Base-by-base conservation (phyloP, 192 early-diverging fungal genomes). In the Coemansia nantahalensis region DNA sequence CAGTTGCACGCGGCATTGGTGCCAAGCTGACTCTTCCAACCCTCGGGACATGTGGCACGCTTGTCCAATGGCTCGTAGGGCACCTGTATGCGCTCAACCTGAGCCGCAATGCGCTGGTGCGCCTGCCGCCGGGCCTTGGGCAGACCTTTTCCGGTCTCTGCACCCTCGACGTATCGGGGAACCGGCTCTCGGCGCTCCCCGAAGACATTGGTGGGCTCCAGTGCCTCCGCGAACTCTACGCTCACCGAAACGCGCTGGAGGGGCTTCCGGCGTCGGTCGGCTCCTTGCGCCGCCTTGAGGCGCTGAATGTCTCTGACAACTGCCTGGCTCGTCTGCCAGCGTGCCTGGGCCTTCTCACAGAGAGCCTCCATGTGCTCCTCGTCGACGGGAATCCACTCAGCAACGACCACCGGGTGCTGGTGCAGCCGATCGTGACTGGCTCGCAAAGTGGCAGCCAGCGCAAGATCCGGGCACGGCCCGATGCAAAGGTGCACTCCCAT, bases 351-450 rank as follows among this genome's bases (percentile, higher is more conserved):
- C 68, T 56, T 17, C 58, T 79, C 45, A 5, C 42, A 6, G 54
- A 54, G 21, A 38, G 23, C 10, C 62, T 79, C 46, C 68, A 65
- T 16, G 57, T 68, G 53, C 61, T 79, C 41, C 38, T 62, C 2
- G 66, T 74, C 42, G 64, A 69, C 13, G 77, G 70, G 3, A 79
- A 79, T 43, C 77, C 77, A 5, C 60, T 79, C 33, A 55, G 68
- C 26, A 49, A 52, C 21, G n/a, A 33, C 15, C 51, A 56, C 30
- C 60, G 41, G 14, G 56, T 65, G 14, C 34, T 74, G 28, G 34
- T 65, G 14, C 49, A 65, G 54, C 70, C 77, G 16, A 57, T 79
- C 8, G 43, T 76, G 19, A 60, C 61, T 12, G 49, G 44, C 24
- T 37, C 62, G 5, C 48, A 47, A 7, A 51, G 44, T 22, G 60